These are phyloP conservation scores for Ophiorrhiza pumila DNA, from an alignment of 257 asterid species.

Conservation along the genomic window DNA sequence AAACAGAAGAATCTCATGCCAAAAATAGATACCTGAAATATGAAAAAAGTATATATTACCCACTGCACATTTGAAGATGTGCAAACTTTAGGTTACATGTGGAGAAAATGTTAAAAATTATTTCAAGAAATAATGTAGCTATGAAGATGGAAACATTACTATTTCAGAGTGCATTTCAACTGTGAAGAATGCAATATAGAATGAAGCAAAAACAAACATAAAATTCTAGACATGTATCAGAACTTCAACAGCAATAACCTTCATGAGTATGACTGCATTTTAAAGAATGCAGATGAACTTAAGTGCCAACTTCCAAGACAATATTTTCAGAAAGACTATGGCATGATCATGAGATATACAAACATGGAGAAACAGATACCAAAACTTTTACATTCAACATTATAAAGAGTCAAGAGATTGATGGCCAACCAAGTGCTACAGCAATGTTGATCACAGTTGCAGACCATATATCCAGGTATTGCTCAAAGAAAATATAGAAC, in stretches of 20 bases:
- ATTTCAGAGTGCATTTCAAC: neutral
- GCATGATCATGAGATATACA: neutral
- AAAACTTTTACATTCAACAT: neutral
- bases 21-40: neutral
- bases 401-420: slow-evolving; percentile 12
- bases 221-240: neutral
- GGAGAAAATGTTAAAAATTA: neutral
- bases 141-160: neutral
- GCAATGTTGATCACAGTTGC: slow-evolving; percentile 75
- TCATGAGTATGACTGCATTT: neutral
- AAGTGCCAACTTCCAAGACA: neutral
- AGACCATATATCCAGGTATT: slow-evolving; percentile 79
- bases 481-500: slow-evolving; percentile 86
- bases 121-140: neutral
- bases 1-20: neutral
- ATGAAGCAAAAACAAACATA: neutral
- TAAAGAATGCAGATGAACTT: neutral
- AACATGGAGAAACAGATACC: neutral
- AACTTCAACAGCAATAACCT: neutral
- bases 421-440: slow-evolving; percentile 69
- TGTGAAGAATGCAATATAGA: neutral
- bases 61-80: neutral
- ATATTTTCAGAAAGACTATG: neutral
- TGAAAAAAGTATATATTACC: neutral
- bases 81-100: neutral